A percentile compares a stretch with the other conserved stretches of the same genome.
Evolutionary conservation across 2,329 filamentous ascomycete genomes (phyloP).

Genomic region (Alternaria metachromatica): DNA sequence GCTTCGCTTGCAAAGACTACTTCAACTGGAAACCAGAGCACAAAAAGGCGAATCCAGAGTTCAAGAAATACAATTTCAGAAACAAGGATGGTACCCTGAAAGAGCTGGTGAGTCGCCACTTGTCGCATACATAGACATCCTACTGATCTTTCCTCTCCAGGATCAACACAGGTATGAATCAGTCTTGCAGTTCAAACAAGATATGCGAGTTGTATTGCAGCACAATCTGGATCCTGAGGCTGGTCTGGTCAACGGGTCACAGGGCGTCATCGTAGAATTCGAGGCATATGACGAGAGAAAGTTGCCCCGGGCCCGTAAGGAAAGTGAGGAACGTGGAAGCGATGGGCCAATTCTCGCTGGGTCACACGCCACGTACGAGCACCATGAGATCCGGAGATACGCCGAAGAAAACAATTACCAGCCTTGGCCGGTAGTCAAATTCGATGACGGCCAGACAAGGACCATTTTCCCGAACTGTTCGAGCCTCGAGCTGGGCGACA

Average conservation of each 20-base stretch:
- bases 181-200: slow-evolving; percentile 55
- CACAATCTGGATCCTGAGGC: slow-evolving; percentile 53
- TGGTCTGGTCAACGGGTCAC: slow-evolving; percentile 45
- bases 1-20: slow-evolving; percentile 49
- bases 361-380: slow-evolving; percentile 47
- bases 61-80: background rate
- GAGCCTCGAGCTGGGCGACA: slow-evolving; percentile 55
- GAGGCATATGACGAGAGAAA: slow-evolving; percentile 42
- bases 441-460: slow-evolving; percentile 55
- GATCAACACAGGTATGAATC: slow-evolving; percentile 57
- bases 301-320: slow-evolving; percentile 24
- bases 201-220: slow-evolving; percentile 62
- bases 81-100: background rate
- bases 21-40: slow-evolving; percentile 50
- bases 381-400: slow-evolving; percentile 50
- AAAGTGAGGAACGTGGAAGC: background rate
- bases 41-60: slow-evolving; percentile 10
- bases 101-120: background rate
- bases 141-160: background rate
- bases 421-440: slow-evolving; percentile 61
- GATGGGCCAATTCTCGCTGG: slow-evolving; percentile 37
- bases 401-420: slow-evolving; percentile 40
- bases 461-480: slow-evolving; percentile 61
- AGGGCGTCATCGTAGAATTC: slow-evolving; percentile 45
- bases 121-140: background rate